Evolutionary conservation across 129 eudicot genomes (phyloP), one percentile per base, ranked within the genome.

Genomic region (Apium graveolens): DNA sequence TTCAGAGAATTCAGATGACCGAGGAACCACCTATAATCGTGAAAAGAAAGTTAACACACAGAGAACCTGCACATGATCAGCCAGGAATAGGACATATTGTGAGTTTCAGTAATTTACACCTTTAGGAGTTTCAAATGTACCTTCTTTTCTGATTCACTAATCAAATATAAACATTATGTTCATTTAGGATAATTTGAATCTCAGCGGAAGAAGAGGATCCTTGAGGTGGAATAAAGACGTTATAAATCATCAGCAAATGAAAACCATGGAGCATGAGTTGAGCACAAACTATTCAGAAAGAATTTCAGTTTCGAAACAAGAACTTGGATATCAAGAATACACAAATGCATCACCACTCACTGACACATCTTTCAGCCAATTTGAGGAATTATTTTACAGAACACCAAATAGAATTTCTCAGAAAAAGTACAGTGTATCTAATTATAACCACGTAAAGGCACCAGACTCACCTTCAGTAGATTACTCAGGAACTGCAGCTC

Each of bases 1-100:
- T 79, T 75, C 91, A 88, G 44, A 82, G 97, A 82, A 84, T 87
- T 78, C 87, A 87, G 76, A 73, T 84, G 86, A 83, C 82, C 0
- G 91, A 90, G 51, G 88, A 84, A 60, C 42, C 82, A 12, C 75
- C 46, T 0, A 14, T 69, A 4, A 18, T 62, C n/a, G 16, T 13
- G 9, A 27, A 45, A 77, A 72, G 74, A 21, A 76, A 71, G 27
- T 32, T 55, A 73, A 48, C 62, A 41, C 62, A 17, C 42, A 78
- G 26, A 0, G 68, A 72, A 78, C 43, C 78, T 69, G 11, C 77
- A 43, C 77, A 32, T 3, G 80, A 76, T 29, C 78, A 66, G 34
- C 60, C 53, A 32, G 76, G 75, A 53, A 68, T 62, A 41, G 65
- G 20, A 73, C 63, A 31, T 48, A 27, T 43, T 5, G 83, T 84